Percentiles rank a stretch among this genome's conserved stretches.
Conservation (phyloP, 345 rosid species). For the Eutrema japonicum region DNA sequence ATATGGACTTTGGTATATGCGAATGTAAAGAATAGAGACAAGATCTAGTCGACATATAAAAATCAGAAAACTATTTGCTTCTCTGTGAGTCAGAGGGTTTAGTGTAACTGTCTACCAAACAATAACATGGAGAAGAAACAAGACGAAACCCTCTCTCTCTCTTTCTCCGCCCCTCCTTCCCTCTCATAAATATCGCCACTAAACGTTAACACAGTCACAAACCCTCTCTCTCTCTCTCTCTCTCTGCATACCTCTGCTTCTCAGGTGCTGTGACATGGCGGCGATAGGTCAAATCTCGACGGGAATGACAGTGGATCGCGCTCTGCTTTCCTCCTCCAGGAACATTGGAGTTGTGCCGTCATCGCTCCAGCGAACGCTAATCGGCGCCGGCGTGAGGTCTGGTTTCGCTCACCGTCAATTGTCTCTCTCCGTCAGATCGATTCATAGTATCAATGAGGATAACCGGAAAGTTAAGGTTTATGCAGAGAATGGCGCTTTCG, state of each 20-base stretch:
- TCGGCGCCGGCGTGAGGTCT: conserved; percentile 27
- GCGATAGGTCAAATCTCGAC: conserved; percentile 45
- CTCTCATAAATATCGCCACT: conserved; percentile 7
- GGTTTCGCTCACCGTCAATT: conserved; percentile 29
- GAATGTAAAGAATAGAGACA: background rate
- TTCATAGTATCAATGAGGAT: conserved; percentile 33
- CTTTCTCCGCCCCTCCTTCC: conserved; percentile 31
- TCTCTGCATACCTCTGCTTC: conserved; percentile 35
- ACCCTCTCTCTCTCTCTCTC: background rate
- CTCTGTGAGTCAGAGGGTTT: conserved; percentile 39
- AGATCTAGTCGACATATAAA: conserved; percentile 1
- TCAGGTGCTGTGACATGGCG: conserved; percentile 43
- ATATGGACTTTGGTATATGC: conserved; percentile 16
- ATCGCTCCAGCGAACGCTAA: conserved; percentile 29
- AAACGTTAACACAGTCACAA: background rate
- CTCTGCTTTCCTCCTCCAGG: conserved; percentile 54
- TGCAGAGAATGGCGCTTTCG: conserved; percentile 51
- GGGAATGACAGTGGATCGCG: conserved; percentile 39
- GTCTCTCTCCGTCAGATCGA: conserved; percentile 52
- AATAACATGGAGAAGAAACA: conserved; percentile 16
- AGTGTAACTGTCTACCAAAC: conserved; percentile 41
- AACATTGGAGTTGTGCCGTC: conserved; percentile 40
- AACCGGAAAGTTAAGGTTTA: conserved; percentile 28
- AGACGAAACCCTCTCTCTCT: conserved; percentile 32
- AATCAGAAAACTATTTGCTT: conserved; percentile 16